Conservation (phyloP, 192 early-diverging fungal genomes). For the Backusella sp. region DNA sequence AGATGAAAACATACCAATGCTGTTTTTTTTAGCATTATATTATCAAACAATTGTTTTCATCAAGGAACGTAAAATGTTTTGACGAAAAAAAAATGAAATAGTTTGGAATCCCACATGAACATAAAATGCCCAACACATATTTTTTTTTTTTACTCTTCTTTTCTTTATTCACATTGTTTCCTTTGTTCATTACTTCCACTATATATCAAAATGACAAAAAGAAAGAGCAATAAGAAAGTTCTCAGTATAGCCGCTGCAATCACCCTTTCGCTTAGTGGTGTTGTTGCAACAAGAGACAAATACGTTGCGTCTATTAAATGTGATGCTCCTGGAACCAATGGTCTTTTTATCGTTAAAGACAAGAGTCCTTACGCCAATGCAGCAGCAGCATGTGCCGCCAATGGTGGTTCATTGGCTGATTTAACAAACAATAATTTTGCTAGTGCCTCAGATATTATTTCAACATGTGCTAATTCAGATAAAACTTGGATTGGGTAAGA, state of each 20-base stretch:
- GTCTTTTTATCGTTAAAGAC: background rate
- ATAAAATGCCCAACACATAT: background rate
- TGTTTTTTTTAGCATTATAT: background rate
- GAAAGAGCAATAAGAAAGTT: background rate
- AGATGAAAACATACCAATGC: background rate
- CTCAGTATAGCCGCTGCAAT: background rate
- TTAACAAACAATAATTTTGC: background rate
- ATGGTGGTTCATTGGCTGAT: slow-evolving; percentile 1
- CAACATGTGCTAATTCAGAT: background rate
- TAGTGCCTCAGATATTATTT: background rate
- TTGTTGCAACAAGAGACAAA: background rate
- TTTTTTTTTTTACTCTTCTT: background rate
- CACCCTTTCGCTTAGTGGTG: background rate
- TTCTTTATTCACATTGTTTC: background rate
- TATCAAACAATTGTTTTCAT: background rate
- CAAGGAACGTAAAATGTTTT: background rate
- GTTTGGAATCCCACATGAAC: background rate
- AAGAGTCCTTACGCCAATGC: background rate
- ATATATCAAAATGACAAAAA: background rate
- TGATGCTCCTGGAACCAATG: background rate
- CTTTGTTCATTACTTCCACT: background rate
- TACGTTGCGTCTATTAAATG: background rate
- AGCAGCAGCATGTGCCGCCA: background rate
- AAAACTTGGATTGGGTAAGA: slow-evolving; percentile 2
- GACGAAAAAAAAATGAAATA: background rate